A percentile compares a stretch with the other conserved stretches of the same genome.
Conservation (phyloP, 331 rosid species). For the Malus hybrid region DNA sequence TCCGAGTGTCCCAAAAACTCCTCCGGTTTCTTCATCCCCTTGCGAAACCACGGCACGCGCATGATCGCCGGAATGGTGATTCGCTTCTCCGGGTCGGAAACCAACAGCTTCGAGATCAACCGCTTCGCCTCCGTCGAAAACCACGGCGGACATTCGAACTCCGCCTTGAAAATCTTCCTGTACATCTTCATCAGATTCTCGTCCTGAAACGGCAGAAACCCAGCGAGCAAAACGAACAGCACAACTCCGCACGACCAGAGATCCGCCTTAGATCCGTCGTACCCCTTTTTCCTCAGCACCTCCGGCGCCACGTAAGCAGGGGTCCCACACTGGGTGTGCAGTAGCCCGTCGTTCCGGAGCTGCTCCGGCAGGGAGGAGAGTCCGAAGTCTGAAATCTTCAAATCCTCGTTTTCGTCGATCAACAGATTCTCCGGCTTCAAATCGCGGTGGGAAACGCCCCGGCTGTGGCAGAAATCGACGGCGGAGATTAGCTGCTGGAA, state of each 20-base stretch:
- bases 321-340: conserved; percentile 82
- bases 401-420: conserved; percentile 54
- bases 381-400: conserved; percentile 67
- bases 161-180: conserved; percentile 48
- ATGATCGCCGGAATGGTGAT: conserved; percentile 48
- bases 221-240: conserved; percentile 56
- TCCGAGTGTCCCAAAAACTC: conserved; percentile 11
- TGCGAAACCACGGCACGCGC: conserved; percentile 55
- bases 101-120: conserved; percentile 43
- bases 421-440: conserved; percentile 71
- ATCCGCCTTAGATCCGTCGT: conserved; percentile 56
- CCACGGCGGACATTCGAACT: conserved; percentile 63
- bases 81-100: conserved; percentile 42
- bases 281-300: conserved; percentile 50
- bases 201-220: conserved; percentile 63
- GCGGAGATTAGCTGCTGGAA: conserved; percentile 75
- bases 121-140: conserved; percentile 50
- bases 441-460: conserved; percentile 75
- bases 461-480: conserved; percentile 74
- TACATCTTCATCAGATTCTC: conserved; percentile 64
- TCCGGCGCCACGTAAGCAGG: conserved; percentile 83
- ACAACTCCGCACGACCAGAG: conserved; percentile 77
- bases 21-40: conserved; percentile 18
- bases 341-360: conserved; percentile 47
- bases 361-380: conserved; percentile 65